Conservation (phyloP, 257 asterid genomes). For the Capsicum chinense region DNA sequence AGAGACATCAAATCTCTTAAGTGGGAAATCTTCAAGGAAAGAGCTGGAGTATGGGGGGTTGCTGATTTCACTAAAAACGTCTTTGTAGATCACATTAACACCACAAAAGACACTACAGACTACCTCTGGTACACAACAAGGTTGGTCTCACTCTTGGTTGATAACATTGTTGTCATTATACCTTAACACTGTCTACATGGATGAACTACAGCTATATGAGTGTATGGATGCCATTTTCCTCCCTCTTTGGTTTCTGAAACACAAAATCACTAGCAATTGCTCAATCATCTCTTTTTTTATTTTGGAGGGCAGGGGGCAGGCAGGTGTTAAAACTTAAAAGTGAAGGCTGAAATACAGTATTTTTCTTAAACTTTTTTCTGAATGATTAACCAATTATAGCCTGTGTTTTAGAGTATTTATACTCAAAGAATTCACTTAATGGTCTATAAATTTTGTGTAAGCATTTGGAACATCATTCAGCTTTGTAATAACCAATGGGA, state of each 20-base stretch:
- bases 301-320: not conserved
- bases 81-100: conserved; percentile 86
- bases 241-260: conserved; percentile 5
- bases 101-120: conserved; percentile 86
- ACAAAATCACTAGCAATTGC: not conserved
- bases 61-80: conserved; percentile 66
- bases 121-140: conserved; percentile 91
- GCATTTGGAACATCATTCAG: not conserved
- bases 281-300: not conserved
- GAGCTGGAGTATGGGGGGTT: conserved; percentile 75
- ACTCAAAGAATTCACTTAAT: not conserved
- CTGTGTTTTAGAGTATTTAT: not conserved
- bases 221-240: conserved; percentile 18
- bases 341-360: not conserved
- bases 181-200: not conserved
- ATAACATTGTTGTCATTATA: not conserved
- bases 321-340: not conserved
- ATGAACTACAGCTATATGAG: not conserved
- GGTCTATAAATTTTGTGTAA: not conserved
- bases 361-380: not conserved
- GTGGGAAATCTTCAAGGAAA: conserved; percentile 78
- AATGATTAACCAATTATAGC: not conserved
- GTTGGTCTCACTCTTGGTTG: conserved; percentile 43
- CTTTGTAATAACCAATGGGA: conserved; percentile 1
- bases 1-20: conserved; percentile 60